These are phyloP conservation scores for Quercus cerris DNA, from an alignment of 306 rosid species.

Conservation along the genomic window DNA sequence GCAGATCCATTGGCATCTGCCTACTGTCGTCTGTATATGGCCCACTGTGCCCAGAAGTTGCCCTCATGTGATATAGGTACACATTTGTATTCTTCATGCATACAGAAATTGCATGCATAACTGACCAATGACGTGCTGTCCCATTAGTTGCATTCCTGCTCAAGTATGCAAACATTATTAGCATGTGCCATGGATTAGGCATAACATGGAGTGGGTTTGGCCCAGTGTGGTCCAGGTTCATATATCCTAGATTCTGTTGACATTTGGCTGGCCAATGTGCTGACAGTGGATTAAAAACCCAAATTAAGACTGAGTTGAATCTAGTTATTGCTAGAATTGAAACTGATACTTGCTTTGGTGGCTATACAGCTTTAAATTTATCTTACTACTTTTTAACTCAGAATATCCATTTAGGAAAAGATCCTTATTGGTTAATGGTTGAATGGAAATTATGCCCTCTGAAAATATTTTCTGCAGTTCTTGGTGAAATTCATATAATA, in stretches of 20 bases:
- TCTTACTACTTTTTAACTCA: background rate
- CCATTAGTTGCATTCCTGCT: background rate
- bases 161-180: background rate
- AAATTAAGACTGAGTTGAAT: background rate
- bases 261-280: background rate
- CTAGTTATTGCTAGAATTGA: background rate
- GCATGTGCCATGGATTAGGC: background rate
- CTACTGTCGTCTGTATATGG: constrained; percentile 74
- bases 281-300: background rate
- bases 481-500: background rate
- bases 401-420: background rate
- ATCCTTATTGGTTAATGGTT: background rate
- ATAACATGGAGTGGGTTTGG: background rate
- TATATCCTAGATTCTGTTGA: background rate
- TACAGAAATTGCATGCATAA: background rate
- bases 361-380: background rate
- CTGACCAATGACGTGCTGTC: background rate
- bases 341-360: background rate
- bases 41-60: constrained; percentile 74
- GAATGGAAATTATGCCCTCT: background rate
- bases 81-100: background rate
- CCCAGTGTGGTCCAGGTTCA: background rate
- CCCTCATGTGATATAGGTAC: constrained; percentile 69
- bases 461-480: background rate
- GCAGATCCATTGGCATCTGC: constrained; percentile 93